phyloP scores from a whole-genome alignment of 306 rosid genomes.

The Leucaena leucocephala region DNA sequence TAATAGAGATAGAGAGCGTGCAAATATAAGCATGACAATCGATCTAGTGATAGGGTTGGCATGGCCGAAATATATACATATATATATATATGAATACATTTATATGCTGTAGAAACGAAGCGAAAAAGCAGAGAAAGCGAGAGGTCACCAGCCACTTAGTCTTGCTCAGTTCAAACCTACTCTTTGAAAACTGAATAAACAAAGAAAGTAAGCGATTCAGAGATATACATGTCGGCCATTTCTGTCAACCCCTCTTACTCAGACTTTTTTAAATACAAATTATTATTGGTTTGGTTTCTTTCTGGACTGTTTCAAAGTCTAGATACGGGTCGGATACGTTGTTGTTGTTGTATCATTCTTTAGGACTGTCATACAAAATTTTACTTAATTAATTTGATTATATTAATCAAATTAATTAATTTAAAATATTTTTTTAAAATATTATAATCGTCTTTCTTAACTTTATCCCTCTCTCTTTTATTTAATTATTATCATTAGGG shows the following conservation, averaged over 20 bases:
- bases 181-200: constrained; percentile 12
- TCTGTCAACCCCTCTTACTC: constrained; percentile 35
- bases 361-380: too few species aligned
- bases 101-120: not conserved
- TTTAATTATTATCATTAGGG: too few species aligned
- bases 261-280: not conserved
- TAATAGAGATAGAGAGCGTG: not conserved
- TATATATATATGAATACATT: not conserved
- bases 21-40: not conserved
- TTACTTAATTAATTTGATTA: too few species aligned
- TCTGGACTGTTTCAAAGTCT: too few species aligned
- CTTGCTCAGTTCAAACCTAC: constrained; percentile 9
- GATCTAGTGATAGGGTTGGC: not conserved
- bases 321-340: too few species aligned
- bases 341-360: too few species aligned
- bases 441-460: too few species aligned
- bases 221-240: constrained; percentile 58
- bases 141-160: constrained; percentile 26
- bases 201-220: constrained; percentile 18
- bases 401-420: too few species aligned
- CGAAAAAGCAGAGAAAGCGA: constrained; percentile 12
- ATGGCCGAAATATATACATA: constrained; percentile 8
- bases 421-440: too few species aligned
- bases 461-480: too few species aligned
- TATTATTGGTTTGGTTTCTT: too few species aligned